Base-by-base conservation (phyloP, 1,139 yeast genomes). In the Taphrina pruni region DNA sequence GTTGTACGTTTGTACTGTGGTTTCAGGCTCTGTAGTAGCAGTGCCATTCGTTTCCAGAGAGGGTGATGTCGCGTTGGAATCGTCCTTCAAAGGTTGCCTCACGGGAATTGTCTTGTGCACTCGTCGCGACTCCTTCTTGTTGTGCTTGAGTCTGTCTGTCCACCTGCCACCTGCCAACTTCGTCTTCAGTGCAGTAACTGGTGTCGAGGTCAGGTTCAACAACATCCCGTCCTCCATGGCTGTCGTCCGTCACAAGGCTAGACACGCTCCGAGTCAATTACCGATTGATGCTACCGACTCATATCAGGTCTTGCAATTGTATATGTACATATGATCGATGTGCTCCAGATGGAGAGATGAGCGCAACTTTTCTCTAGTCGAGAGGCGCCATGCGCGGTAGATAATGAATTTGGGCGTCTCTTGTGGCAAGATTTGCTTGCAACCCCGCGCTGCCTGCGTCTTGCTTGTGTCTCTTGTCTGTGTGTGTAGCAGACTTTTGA, bases 111-210 rank as follows among this genome's bases (percentile, higher is more conserved):
- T 57, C 43, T 55, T 54, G 46, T 48, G 61, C 11, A 55, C 72
- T 65, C 56, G 66, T 57, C 57, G 70, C 69, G 65, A 66, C 64
- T 62, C 73, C 72, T 71, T 64, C 73, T 41, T 70, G 65, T 74
- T 77, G 9, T 74, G 82, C 75, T 84, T 85, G 74, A 95, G 82
- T 72, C 96, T 83, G 71, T 90, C 96, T 74, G 85, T 88, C 75
- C 75, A 73, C 21, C 70, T 57, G 20, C 74, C 74, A 9, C 69
- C 71, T 17, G 68, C 50, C n/a, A 35, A 50, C 32, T 66, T 61
- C 56, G 38, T 45, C 60, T 58, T 52, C 14, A 17, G 14, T 11
- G 38, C 58, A 17, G 57, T 62, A 2, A 48, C 64, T 7, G 58
- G 39, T 26, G 69, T 41, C 4, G 51, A 26, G 36, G 57, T 57